A percentile compares a stretch with the other conserved stretches of the same genome.
phyloP scores from a whole-genome alignment of 129 eudicot genomes.

The Sambucus nigra region DNA sequence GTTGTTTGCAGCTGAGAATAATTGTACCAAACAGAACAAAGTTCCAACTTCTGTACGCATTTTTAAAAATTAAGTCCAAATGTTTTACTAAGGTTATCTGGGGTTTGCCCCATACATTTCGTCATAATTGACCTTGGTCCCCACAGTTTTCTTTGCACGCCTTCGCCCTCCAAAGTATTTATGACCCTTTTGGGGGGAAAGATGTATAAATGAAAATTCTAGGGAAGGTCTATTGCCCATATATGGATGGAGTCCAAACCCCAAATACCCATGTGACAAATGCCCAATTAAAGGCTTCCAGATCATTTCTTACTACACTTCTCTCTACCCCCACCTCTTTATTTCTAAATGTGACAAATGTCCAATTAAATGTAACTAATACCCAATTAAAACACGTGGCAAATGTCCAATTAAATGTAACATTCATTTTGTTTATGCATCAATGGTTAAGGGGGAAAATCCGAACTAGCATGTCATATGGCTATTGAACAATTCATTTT shows the following conservation, averaged over 20 bases:
- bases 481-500: neutral
- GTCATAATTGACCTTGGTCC: no score
- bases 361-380: no score
- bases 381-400: no score
- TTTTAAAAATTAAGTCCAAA: neutral
- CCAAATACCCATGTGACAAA: neutral
- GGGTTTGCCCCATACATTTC: no score
- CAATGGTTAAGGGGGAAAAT: neutral
- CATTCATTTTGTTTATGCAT: neutral
- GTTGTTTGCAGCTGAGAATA: neutral
- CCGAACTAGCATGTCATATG: neutral
- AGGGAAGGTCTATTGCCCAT: no score
- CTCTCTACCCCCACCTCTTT: neutral
- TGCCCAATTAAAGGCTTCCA: neutral
- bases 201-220: no score
- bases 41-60: neutral
- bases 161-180: neutral
- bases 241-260: no score
- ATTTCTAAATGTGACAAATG: no score
- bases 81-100: no score
- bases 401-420: no score
- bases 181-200: neutral
- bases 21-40: neutral
- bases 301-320: neutral
- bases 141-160: no score